A percentile compares a stretch with the other conserved stretches of the same genome.
Evolutionary conservation across 495 filamentous ascomycete genomes (phyloP).

Genomic region (Usnea hakonensis): DNA sequence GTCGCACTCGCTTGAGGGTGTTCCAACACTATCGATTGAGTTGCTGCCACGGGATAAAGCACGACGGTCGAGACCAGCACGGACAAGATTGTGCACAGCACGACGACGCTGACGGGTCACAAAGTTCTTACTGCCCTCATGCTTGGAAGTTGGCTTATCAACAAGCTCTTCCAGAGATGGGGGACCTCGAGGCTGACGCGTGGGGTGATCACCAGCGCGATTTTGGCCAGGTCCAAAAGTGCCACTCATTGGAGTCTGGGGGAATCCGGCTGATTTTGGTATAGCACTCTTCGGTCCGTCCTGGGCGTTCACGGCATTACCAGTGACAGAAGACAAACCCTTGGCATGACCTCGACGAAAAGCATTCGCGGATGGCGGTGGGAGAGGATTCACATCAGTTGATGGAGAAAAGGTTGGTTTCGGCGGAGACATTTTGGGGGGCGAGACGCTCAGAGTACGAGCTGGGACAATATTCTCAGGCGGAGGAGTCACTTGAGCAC

Average conservation of each 20-base stretch:
- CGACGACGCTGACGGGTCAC: constrained; percentile 85
- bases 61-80: constrained; percentile 81
- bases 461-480: constrained; percentile 41
- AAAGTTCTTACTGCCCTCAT: constrained; percentile 98
- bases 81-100: constrained; percentile 83
- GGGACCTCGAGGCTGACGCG: constrained; percentile 88
- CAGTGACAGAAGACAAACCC: constrained; percentile 67
- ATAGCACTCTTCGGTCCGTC: constrained; percentile 55
- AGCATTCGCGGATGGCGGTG: constrained; percentile 71
- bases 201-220: constrained; percentile 88
- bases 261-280: constrained; percentile 70
- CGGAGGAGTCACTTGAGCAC: constrained; percentile 74
- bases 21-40: constrained; percentile 52
- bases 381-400: constrained; percentile 60
- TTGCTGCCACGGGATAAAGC: constrained; percentile 53
- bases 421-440: constrained; percentile 51
- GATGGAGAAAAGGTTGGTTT: constrained; percentile 56
- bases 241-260: constrained; percentile 72
- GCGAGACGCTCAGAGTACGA: constrained; percentile 24
- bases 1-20: constrained; percentile 81
- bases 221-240: constrained; percentile 90
- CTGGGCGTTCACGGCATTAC: constrained; percentile 46
- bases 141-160: constrained; percentile 82
- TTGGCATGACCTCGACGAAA: constrained; percentile 94
- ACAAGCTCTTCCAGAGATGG: constrained; percentile 87